Evolutionary conservation across 371 early-diverging fungal species (phyloP), one percentile per base, ranked within the genome.

Genomic region (Mortierella polycephala): DNA sequence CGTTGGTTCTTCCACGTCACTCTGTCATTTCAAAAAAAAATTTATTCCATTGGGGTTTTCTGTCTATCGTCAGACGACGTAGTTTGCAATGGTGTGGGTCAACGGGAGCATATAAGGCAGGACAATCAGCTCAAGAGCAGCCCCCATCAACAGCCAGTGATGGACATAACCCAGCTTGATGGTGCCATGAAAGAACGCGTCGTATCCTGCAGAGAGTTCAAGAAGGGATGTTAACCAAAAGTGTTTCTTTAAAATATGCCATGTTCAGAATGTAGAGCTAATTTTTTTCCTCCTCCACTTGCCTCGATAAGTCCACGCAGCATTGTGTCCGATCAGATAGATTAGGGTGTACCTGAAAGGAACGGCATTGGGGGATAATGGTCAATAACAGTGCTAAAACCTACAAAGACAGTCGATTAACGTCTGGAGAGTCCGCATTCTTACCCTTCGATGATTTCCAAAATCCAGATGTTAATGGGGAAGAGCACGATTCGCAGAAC

Each of bases 241-340:
- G 37, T 14, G 18, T 16, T 7, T 11, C 40, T 20, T 7, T 5
- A 9, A 62, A 42, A 21, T 53, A 12, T 20, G 11, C 16, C 4
- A 13, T 10, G 2, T 5, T 16, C n/a, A 49, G 6, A 23, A 5
- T 37, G 5, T 8, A 20, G 45, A n/a, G 12, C 37, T 23, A 13
- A 46, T 45, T 12, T 20, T n/a, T 21, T 7, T 13, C 37, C 5
- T 46, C 7, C n/a, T 23, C 7, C 7, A 62, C 69, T 56, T 64
- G 42, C 81, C 81, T 71, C 50, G 59, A 51, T 81, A 81, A 11
- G 61, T 53, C 81, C 81, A 81, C n/a, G 81, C 81, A 23, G 81
- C 68, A 41, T 81, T 81, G 58, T 81, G 75, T 30, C 81, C 81
- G 40, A 75, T 62, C 56, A 81, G 21, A 37, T 68, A 81, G 57